Conservation (phyloP, 1,139 yeast species). For the Protomyces macrosporus region DNA sequence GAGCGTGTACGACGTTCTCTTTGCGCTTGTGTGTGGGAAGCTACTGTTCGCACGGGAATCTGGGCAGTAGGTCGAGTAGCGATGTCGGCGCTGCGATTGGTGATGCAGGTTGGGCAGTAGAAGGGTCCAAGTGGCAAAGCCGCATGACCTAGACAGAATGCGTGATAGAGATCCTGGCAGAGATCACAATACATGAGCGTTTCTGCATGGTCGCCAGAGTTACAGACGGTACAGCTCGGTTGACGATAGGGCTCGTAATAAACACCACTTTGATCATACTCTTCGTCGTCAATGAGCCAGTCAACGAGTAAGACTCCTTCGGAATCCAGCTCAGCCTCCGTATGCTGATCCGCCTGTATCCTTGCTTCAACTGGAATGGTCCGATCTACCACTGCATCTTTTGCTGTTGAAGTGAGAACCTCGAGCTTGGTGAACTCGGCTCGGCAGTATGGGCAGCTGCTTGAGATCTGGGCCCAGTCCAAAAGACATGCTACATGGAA, state of each 20-base stretch:
- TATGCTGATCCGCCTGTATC: conserved; percentile 3
- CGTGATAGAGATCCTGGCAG: conserved; percentile 38
- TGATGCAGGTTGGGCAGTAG: conserved; percentile 38
- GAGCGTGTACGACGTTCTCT: neutral
- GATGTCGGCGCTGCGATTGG: neutral
- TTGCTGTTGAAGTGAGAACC: neutral
- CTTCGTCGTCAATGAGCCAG: neutral
- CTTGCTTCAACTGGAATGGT: conserved; percentile 10
- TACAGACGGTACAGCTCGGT: conserved; percentile 37
- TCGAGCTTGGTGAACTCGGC: conserved; percentile 3
- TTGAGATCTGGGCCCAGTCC: conserved; percentile 16
- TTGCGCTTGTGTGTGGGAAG: neutral
- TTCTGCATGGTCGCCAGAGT: conserved; percentile 36
- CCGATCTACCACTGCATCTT: conserved; percentile 4
- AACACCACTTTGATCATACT: neutral
- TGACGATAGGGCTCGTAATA: neutral
- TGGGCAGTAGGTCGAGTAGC: neutral
- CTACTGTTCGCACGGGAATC: conserved; percentile 4
- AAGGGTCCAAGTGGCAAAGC: conserved; percentile 37
- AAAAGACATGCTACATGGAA: conserved; percentile 9
- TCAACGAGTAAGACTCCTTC: neutral
- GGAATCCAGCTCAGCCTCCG: neutral
- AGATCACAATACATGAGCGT: conserved; percentile 38
- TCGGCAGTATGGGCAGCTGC: conserved; percentile 23
- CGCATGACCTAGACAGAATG: conserved; percentile 37